Evolutionary conservation across 129 eudicot genomes (phyloP), one percentile per base, ranked within the genome.

Genomic region (Flaveria bidentis): DNA sequence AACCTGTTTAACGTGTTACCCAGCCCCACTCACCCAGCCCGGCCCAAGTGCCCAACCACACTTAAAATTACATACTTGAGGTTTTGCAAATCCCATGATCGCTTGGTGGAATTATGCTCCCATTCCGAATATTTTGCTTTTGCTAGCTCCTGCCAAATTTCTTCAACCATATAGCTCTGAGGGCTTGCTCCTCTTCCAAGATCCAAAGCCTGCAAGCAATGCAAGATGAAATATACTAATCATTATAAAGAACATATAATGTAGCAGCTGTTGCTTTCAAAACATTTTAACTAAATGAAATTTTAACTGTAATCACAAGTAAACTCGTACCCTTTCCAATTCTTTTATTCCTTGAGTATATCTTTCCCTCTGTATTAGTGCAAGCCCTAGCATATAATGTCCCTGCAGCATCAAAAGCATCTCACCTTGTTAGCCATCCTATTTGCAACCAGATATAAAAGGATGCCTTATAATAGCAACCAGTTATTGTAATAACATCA

Each of bases 311-410:
- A 41, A 22, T 36, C 52, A 9, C 13, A 67, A 69, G 47, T 4
- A 50, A 41, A 69, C 15, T 52, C 83, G 73, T 81, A 94, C 97
- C 78, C 85, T 88, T 63, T 91, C 89, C 83, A 94, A 67, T 71
- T 87, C 91, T 69, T 74, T 91, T 61, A 88, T 88, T 53, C 98
- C 98, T 83, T 88, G 90, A 11, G 86, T 58, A 69, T 82, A 84
- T 22, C 81, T 84, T 72, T 82, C 76, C 75, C 61, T 80, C 73
- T 87, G 90, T 46, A 91, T 76, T 82, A 94, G 82, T 47, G 97
- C 96, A 80, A 87, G 96, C 61, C 97, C 98, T 39, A 94, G 91
- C 96, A 90, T 90, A 77, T 82, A 94, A 75, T 94, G 98, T 22
- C 87, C 98, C 98, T 94, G 85, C 71, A 85, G 20, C 33, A 41